Evolutionary conservation across 2,329 filamentous ascomycete genomes (phyloP).

Genomic region (Fonsecaea erecta): DNA sequence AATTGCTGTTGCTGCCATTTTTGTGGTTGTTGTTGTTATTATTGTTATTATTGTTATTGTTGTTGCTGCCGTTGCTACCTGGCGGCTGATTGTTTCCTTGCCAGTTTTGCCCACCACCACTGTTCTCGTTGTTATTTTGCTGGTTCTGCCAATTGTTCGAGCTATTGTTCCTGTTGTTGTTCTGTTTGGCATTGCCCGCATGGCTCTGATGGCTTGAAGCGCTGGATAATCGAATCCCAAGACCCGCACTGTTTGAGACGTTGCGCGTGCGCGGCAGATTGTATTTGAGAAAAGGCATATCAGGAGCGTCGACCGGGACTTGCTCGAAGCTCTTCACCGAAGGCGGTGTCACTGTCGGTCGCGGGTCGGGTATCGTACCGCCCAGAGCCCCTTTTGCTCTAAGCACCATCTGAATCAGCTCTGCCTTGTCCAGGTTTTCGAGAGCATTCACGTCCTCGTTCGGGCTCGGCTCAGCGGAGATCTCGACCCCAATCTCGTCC

Average conservation of each 20-base stretch:
- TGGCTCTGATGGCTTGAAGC: conserved; percentile 5
- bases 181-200: not conserved
- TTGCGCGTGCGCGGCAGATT: conserved; percentile 26
- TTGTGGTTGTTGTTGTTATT: conserved; percentile 12
- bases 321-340: conserved; percentile 21
- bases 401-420: conserved; percentile 35
- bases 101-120: not conserved
- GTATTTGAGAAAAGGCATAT: conserved; percentile 30
- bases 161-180: conserved; percentile 3
- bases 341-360: conserved; percentile 13
- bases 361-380: conserved; percentile 30
- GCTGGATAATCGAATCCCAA: conserved; percentile 16
- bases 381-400: conserved; percentile 32
- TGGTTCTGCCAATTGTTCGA: conserved; percentile 3
- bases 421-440: conserved; percentile 32
- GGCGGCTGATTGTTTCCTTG: conserved; percentile 12
- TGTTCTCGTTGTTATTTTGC: not conserved
- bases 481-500: conserved; percentile 32
- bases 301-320: conserved; percentile 29
- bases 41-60: not conserved
- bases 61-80: not conserved
- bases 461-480: conserved; percentile 30
- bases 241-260: conserved; percentile 11
- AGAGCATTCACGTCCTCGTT: conserved; percentile 32
- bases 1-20: not conserved